Evolutionary conservation across 306 rosid species (phyloP).

Genomic region (Acacia melanoxylon): DNA sequence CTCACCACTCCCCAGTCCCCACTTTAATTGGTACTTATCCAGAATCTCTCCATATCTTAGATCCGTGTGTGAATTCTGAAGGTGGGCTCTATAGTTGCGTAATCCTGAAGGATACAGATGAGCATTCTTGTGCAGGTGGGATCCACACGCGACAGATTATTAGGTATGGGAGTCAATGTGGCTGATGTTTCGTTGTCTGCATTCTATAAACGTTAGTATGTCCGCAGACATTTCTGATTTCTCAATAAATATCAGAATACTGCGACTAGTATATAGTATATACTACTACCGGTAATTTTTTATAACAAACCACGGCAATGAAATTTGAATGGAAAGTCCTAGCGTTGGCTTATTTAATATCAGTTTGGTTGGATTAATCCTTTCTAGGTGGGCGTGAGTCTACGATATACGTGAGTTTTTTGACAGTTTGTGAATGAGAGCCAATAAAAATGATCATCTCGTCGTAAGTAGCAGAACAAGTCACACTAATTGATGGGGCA

Average conservation of each 20-base stretch:
- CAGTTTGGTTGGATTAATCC: background rate
- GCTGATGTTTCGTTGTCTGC: background rate
- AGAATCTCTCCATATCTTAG: background rate
- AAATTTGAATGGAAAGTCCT: background rate
- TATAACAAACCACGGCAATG: background rate
- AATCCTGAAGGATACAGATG: background rate
- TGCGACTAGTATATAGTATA: background rate
- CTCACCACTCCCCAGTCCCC: too few relatives aligned
- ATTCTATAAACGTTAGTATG: background rate
- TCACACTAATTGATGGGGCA: background rate
- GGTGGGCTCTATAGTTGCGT: background rate
- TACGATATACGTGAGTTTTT: background rate
- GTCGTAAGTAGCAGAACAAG: background rate
- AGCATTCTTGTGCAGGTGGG: background rate
- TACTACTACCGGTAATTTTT: background rate
- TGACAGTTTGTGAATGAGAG: background rate
- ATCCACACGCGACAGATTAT: background rate
- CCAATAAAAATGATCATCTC: background rate
- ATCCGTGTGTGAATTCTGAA: background rate
- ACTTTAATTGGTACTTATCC: background rate
- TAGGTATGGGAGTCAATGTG: background rate
- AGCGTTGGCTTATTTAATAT: background rate
- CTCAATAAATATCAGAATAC: background rate
- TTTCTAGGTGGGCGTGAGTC: background rate
- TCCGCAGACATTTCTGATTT: background rate